These are phyloP conservation scores for Cordyceps militaris DNA, from an alignment of 2,329 filamentous ascomycete species.

Conservation along the genomic window DNA sequence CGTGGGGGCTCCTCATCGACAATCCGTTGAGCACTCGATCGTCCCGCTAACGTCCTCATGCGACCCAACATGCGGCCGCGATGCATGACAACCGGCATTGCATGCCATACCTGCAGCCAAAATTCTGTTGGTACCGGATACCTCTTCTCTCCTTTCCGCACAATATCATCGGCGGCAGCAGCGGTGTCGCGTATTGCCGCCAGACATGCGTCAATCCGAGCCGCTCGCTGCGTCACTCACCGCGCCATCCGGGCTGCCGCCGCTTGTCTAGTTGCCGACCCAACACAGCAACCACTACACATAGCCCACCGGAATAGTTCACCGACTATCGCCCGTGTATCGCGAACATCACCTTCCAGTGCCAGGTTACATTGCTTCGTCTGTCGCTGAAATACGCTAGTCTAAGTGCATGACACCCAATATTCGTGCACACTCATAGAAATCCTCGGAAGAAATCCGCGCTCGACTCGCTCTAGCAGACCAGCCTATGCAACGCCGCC, in stretches of 20 bases:
- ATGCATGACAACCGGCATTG: not conserved
- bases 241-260: not conserved
- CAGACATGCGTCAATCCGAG: not conserved
- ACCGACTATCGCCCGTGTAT: not conserved
- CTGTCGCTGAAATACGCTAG: not conserved
- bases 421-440: not conserved
- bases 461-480: not conserved
- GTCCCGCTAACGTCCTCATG: not conserved
- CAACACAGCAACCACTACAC: not conserved
- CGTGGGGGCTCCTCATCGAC: not conserved
- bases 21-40: not conserved
- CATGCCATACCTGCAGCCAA: not conserved
- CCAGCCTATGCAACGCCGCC: not conserved
- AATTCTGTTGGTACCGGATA: not conserved
- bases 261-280: not conserved
- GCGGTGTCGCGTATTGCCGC: not conserved
- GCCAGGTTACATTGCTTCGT: not conserved
- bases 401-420: not conserved
- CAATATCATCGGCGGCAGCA: not conserved
- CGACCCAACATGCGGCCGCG: slow-evolving; percentile 7
- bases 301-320: not conserved
- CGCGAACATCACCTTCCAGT: not conserved
- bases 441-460: not conserved
- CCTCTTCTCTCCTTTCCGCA: not conserved
- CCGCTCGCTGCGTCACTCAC: not conserved